Conservation (phyloP, 2,329 filamentous ascomycete species). For the Chrysosporium queenslandicum region DNA sequence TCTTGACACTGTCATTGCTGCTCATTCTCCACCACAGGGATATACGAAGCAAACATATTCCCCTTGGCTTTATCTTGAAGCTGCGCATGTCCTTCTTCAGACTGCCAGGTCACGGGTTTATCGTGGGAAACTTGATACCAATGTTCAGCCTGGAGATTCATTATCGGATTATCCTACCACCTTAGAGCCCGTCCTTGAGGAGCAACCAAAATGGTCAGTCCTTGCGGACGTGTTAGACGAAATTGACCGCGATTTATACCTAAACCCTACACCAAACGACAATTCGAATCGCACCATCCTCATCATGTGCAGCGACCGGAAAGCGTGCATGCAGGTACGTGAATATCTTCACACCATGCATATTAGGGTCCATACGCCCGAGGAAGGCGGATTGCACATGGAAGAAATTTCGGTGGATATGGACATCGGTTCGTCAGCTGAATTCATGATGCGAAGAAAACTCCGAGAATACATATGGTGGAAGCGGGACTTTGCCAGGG, state of each 20-base stretch:
- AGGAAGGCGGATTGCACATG: constrained; percentile 6
- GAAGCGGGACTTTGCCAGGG: constrained; percentile 80
- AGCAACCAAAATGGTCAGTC: constrained; percentile 86
- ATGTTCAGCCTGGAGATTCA: constrained; percentile 34
- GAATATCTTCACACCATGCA: constrained; percentile 92
- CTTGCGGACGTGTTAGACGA: constrained; percentile 86
- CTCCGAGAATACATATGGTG: constrained; percentile 79
- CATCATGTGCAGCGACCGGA: constrained; percentile 87
- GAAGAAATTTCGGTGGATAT: constrained; percentile 21
- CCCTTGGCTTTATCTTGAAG: constrained; percentile 92
- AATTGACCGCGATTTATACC: constrained; percentile 81
- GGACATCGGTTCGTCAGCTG: constrained; percentile 56
- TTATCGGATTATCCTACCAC: constrained; percentile 44
- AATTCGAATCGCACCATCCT: constrained; percentile 86
- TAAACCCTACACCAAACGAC: constrained; percentile 64
- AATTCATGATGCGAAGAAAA: constrained; percentile 81
- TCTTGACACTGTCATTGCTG: constrained; percentile 84
- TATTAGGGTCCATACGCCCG: constrained; percentile 42
- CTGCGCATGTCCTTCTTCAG: constrained; percentile 86
- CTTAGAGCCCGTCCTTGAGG: constrained; percentile 73
- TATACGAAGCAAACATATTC: constrained; percentile 82
- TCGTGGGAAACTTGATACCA: constrained; percentile 57
- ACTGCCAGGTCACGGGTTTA: constrained; percentile 84
- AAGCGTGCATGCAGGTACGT: constrained; percentile 75
- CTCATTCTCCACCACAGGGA: constrained; percentile 77